A percentile compares a stretch with the other conserved stretches of the same genome.
phyloP scores from a whole-genome alignment of 345 rosid species.

The Abelmoschus esculentus region DNA sequence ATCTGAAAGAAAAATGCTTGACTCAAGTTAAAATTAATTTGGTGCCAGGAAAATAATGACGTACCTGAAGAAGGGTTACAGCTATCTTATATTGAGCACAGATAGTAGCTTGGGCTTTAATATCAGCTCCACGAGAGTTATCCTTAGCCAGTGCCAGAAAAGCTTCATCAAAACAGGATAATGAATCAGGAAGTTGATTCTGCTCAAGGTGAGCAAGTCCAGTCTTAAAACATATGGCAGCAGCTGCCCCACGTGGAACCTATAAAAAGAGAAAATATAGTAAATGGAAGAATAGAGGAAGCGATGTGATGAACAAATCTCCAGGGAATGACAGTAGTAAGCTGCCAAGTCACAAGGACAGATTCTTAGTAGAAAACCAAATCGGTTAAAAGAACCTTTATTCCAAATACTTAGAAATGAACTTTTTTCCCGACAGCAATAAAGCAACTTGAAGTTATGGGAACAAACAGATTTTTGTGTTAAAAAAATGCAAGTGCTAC shows the following conservation, averaged over 20 bases:
- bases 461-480: background rate
- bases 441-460: background rate
- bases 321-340: background rate
- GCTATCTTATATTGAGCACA: constrained; percentile 98
- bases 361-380: background rate
- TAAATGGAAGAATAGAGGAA: background rate
- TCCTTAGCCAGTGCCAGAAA: constrained; percentile 97
- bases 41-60: background rate
- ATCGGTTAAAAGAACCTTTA: background rate
- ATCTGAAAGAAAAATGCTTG: background rate
- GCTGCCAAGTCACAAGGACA: background rate
- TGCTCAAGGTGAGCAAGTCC: constrained; percentile 97
- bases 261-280: constrained; percentile 19
- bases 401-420: background rate
- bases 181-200: constrained; percentile 94
- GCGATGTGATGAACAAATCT: background rate
- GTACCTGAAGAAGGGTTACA: constrained; percentile 82
- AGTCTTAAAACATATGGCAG: constrained; percentile 82
- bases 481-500: background rate
- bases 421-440: background rate
- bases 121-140: constrained; percentile 89
- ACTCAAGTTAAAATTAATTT: background rate
- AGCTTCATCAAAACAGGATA: constrained; percentile 94
- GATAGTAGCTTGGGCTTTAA: constrained; percentile 95
- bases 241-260: constrained; percentile 96